Evolutionary conservation across 495 filamentous ascomycete species (phyloP).

Genomic region (Aspergillus carlsbadensis): DNA sequence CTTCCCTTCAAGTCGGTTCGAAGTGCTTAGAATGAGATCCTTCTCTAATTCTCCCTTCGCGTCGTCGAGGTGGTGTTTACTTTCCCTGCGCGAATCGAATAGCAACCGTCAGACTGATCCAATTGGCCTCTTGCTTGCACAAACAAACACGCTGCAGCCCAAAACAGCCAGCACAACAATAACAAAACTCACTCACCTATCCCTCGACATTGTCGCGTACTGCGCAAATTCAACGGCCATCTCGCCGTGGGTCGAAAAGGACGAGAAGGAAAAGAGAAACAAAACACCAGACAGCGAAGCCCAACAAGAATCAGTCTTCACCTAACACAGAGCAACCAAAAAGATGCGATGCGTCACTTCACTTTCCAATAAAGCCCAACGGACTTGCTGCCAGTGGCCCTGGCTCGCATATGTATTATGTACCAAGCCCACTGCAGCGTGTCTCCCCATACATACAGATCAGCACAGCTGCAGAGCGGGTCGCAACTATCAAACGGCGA

Average conservation of each 20-base stretch:
- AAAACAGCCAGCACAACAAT: neutral
- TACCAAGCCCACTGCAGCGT: neutral
- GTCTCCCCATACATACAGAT: neutral
- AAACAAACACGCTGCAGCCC: neutral
- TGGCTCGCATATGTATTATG: conserved; percentile 13
- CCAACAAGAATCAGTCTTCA: too few relatives aligned
- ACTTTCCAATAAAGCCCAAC: too few relatives aligned
- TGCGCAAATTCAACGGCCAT: conserved; percentile 12
- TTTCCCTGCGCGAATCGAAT: conserved; percentile 5
- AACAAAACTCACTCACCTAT: conserved; percentile 14
- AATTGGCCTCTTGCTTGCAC: too few relatives aligned
- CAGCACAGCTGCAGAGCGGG: neutral
- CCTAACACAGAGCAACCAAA: too few relatives aligned
- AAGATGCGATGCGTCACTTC: too few relatives aligned
- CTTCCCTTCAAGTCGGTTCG: conserved; percentile 16
- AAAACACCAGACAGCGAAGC: too few relatives aligned
- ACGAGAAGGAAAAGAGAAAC: conserved; percentile 5
- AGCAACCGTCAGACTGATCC: too few relatives aligned
- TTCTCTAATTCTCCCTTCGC: conserved; percentile 19
- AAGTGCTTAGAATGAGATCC: conserved; percentile 15
- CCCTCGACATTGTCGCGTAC: conserved; percentile 5
- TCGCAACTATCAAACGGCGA: conserved; percentile 17
- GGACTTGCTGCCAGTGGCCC: neutral
- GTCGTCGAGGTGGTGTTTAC: conserved; percentile 7
- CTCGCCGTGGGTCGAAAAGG: neutral